Evolutionary conservation across 2,329 filamentous ascomycete genomes (phyloP), one percentile per base, ranked within the genome.

Genomic region (Colletotrichum coccodes): DNA sequence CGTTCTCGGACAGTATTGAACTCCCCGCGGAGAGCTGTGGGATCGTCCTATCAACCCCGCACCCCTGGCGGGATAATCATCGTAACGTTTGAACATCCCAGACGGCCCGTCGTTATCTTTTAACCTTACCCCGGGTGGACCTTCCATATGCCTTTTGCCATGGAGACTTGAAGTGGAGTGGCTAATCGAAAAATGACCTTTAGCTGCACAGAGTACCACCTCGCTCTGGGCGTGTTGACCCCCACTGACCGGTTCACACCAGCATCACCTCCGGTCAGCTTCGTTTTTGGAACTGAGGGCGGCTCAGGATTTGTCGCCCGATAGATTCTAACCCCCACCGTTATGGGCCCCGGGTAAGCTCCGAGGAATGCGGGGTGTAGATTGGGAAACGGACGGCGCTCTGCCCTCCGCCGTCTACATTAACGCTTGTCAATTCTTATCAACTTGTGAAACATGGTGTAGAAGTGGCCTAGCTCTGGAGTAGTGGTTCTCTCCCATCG

Each of bases 1-100:
- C 56, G 56, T 46, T 58, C 28, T 44, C 56, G 56, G 56, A 46
- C 34, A 30, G 18, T 28, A 21, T 34, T 21, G 28, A 46, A 23
- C 28, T 58, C 40, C 30, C 56, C 56, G 56, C 40, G 56, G 56
- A 14, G 40, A 58, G 40, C 34, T 46, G 56, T 36, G 40, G 40
- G n/a, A 46, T 58, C n/a, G 8, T 36, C 40, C 40, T 58, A 58
- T 58, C 56, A 58, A 58, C 56, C 56, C 56, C 56, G 28, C 56
- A 46, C 21, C n/a, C 40, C 28, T 11, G 56, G 28, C 11, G 30
- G 40, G 30, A 46, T 44, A 8, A n/a, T 3, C 4, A 58, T 47
- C 42, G n/a, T 14, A 32, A 34, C 21, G 40, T 58, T 47, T 26
- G 28, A 26, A 34, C 11, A 12, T 21, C 40, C 56, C 30, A 18